Evolutionary conservation across 805 yeast genomes (phyloP), one percentile per base, ranked within the genome.

Genomic region (Candida pseudofarinosa): DNA sequence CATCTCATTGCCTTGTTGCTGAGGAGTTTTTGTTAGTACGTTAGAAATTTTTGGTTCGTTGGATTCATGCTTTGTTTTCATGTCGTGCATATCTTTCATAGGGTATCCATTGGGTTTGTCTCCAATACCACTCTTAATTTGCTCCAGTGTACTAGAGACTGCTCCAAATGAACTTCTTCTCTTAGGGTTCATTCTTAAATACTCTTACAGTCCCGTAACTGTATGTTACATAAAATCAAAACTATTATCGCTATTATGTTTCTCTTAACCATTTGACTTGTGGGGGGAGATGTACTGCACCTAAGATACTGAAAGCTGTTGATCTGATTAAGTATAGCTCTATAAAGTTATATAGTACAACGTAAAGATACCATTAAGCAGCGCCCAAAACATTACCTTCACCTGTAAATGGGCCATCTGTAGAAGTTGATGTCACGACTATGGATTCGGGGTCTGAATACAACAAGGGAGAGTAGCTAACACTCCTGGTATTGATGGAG

Each of bases 401-500:
- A 17, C 55, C 56, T n/a, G 44, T 26, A 35, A 50, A 57, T 16
- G 44, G 28, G 10, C 10, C 10, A n/a, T 5, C 34, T n/a, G 34
- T 6, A 32, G 34, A 7, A 6, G 7, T 7, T 8, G 34, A 5
- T 32, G 34, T 6, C 5, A 19, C 26, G 13, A 17, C 40, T 19
- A 38, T 31, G 18, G 47, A 37, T 44, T 63, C 67, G 38, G 48
- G 42, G 41, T 62, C 67, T 4, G 44, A 40, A 39, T 42, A 46
- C 28, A 63, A 60, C 18, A 63, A 37, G 4, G 70, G 63, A 10
- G 44, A 42, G 46, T 67, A 68, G 20, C 56, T 43, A 10, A 54
- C 57, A 5, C 63, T 58, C 49, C 83, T 70, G 38, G 66, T 52
- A 35, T 67, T 73, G 41, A 70, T 67, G 2, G 82, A 82, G 39